Percentiles rank a stretch among this genome's conserved stretches.
Evolutionary conservation across 2,329 filamentous ascomycete species (phyloP).

Genomic region (Curvularia hawaiiensis): DNA sequence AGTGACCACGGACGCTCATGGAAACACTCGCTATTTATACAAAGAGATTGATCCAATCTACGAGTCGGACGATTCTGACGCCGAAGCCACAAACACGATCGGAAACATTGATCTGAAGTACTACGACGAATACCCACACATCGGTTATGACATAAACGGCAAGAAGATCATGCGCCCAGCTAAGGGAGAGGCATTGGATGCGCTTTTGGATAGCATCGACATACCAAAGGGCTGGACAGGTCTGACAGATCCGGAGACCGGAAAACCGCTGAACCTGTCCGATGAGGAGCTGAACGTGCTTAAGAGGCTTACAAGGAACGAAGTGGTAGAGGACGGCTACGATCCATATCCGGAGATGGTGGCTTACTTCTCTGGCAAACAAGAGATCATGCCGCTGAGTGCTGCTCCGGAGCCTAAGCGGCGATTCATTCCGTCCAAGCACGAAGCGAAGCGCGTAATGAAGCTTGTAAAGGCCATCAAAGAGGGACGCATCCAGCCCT

Average conservation of each 20-base stretch:
- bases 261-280: conserved; percentile 86
- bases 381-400: conserved; percentile 93
- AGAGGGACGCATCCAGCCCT: conserved; percentile 91
- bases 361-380: conserved; percentile 89
- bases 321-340: conserved; percentile 84
- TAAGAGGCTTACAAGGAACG: conserved; percentile 85
- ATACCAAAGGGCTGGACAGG: conserved; percentile 97
- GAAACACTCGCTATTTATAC: conserved; percentile 88
- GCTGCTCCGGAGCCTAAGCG: conserved; percentile 95
- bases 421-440: conserved; percentile 93
- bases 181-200: conserved; percentile 90
- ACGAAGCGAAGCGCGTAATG: conserved; percentile 95
- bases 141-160: conserved; percentile 98
- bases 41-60: conserved; percentile 93
- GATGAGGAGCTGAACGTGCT: conserved; percentile 88
- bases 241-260: conserved; percentile 89
- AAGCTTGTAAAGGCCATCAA: conserved; percentile 96
- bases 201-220: conserved; percentile 93
- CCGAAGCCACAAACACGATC: conserved; percentile 84
- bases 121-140: conserved; percentile 97
- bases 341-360: conserved; percentile 93
- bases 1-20: conserved; percentile 82
- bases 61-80: conserved; percentile 93
- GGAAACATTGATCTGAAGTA: conserved; percentile 92
- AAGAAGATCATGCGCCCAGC: conserved; percentile 97